phyloP scores from a whole-genome alignment of 306 rosid genomes.

The Prunus fruticosa region DNA sequence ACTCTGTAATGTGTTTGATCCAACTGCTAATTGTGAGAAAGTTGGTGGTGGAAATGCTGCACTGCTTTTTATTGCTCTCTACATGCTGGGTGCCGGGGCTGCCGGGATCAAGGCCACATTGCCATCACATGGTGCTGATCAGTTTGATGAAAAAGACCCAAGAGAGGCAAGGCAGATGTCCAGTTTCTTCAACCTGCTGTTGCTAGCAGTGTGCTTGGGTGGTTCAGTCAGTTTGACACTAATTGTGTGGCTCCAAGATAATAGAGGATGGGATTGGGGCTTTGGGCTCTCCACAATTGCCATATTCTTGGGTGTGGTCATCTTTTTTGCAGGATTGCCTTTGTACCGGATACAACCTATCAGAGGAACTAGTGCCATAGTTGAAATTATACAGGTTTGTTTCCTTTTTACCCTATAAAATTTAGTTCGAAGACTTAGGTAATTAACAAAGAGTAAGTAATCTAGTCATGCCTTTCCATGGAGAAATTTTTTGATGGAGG shows the following conservation, averaged over 20 bases:
- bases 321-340: constrained; percentile 67
- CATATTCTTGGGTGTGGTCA: constrained; percentile 37
- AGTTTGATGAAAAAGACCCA: constrained; percentile 74
- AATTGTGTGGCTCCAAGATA: constrained; percentile 69
- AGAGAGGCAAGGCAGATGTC: constrained; percentile 71
- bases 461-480: too few relatives aligned
- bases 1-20: constrained; percentile 38
- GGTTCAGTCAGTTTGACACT: constrained; percentile 68
- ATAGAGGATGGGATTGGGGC: constrained; percentile 92
- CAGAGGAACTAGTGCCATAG: constrained; percentile 51
- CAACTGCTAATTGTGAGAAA: constrained; percentile 38
- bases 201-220: constrained; percentile 65
- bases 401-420: neutral
- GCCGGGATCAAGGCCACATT: constrained; percentile 76
- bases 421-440: neutral
- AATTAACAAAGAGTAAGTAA: too few relatives aligned
- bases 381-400: constrained; percentile 64
- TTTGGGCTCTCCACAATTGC: constrained; percentile 61
- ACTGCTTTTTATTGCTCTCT: constrained; percentile 60
- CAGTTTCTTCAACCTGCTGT: constrained; percentile 63
- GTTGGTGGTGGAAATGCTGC: constrained; percentile 42
- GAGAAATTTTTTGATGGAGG: too few relatives aligned
- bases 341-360: constrained; percentile 57
- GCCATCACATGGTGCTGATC: constrained; percentile 94
- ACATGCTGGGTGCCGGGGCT: constrained; percentile 53